Conservation (phyloP, 2,329 filamentous ascomycete genomes). For the Penicillium fuscoglaucum region DNA sequence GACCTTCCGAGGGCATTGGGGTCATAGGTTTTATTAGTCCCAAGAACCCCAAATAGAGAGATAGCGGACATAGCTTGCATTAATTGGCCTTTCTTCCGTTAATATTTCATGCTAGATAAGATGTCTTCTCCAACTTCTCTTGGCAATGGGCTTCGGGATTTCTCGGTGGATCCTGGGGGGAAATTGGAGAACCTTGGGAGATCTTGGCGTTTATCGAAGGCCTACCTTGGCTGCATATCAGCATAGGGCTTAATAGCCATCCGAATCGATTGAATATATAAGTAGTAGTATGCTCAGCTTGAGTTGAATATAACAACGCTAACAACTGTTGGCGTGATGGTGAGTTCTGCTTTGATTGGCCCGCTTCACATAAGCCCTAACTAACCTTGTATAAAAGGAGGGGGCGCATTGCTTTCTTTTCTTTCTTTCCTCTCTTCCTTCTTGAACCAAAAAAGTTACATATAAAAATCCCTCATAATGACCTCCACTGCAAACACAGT, state of each 20-base stretch:
- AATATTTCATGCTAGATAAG: background rate
- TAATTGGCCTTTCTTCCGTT: background rate
- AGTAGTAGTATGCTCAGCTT: background rate
- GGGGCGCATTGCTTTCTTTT: background rate
- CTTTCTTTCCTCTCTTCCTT: background rate
- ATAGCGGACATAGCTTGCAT: background rate
- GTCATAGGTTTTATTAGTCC: background rate
- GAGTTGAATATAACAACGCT: background rate
- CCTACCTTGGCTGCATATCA: background rate
- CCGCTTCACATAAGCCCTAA: background rate
- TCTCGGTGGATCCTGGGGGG: background rate
- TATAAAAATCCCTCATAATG: background rate
- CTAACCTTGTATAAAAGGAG: background rate
- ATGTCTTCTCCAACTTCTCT: background rate
- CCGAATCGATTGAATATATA: background rate
- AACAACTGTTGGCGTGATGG: background rate
- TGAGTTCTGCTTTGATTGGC: background rate
- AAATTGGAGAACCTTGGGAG: background rate
- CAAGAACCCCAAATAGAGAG: background rate
- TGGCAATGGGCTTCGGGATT: background rate
- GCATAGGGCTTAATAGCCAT: background rate
- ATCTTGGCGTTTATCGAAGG: background rate
- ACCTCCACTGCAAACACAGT: slow-evolving; percentile 22
- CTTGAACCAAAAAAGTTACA: background rate
- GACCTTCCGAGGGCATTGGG: background rate